Evolutionary conservation across 345 rosid species (phyloP), one percentile per base, ranked within the genome.

Genomic region (Pelargonium nanum): DNA sequence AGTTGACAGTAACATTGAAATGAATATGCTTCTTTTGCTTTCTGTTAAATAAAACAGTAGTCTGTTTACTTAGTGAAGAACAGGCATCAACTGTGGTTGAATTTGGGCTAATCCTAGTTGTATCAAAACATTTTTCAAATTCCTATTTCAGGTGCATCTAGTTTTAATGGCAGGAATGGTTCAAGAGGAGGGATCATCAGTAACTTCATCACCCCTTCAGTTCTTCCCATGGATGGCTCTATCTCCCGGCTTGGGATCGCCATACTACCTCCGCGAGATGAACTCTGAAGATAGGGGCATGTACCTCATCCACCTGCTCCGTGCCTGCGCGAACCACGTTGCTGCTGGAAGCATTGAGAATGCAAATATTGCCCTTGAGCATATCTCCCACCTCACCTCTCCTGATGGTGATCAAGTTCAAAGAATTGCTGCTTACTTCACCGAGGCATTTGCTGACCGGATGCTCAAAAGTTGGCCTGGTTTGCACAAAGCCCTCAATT

Each of bases 381-480:
- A 75, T 9, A 85, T 85, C 64, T 81, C 92, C 13, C 79, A 77
- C 57, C 85, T 79, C 0, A 85, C 88, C 34, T 81, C 88, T 59
- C 77, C 86, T 1, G 85, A 83, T 56, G 92, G 92, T 1, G 88
- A 85, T 63, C 75, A 88, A 5, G 74, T 85, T 75, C 88, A 85
- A 75, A 74, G 92, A 56, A 85, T 83, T 2, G 92, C 85, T 62
- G 83, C 88, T 24, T 85, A 85, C 72, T 85, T 85, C 80, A 83
- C 81, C 0, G 86, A 81, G 65, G 88, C 88, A 21, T 73, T 85
- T 12, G 92, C 88, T 25, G 82, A 77, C 44, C 69, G 92, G 60
- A 71, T 85, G 70, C 82, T 85, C 34, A 83, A 83, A 74, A 70
- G 76, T 44, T 85, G 86, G 92, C 80, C 86, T 20, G 88, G 88